Conservation (phyloP, 208 protist species). For the Acanthamoeba sp. region DNA sequence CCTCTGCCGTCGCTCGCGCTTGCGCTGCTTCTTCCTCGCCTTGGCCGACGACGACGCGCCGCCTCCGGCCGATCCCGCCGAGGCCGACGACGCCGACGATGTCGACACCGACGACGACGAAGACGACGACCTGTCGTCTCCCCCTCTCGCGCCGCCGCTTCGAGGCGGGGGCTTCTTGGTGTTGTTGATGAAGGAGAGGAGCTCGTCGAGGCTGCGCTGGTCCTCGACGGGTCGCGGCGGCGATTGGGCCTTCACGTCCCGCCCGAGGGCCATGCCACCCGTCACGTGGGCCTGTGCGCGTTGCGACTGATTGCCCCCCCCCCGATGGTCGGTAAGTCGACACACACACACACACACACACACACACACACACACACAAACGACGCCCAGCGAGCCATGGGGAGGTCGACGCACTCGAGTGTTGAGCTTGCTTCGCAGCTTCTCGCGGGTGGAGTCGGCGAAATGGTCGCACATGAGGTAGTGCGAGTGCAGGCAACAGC, state of each 20-base stretch:
- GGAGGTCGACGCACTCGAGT: background rate
- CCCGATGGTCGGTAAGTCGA: no score
- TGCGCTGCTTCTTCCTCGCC: slow-evolving; percentile 59
- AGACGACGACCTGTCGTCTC: background rate
- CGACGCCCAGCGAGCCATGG: no score
- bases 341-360: no score
- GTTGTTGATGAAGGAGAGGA: slow-evolving; percentile 45
- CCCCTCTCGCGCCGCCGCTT: background rate
- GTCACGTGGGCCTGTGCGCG: background rate
- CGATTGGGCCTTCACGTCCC: background rate
- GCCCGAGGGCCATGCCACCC: background rate
- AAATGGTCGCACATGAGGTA: slow-evolving; percentile 43
- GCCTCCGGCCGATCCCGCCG: background rate
- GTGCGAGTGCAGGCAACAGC: slow-evolving; percentile 19
- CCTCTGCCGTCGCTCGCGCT: background rate
- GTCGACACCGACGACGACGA: background rate
- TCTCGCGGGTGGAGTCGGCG: slow-evolving; percentile 18
- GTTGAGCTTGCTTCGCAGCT: slow-evolving; percentile 14
- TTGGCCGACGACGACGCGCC: background rate
- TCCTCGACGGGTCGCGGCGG: background rate
- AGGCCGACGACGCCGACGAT: background rate
- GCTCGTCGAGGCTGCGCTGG: slow-evolving; percentile 27
- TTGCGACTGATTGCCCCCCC: background rate
- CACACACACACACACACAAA: background rate
- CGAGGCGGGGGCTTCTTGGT: background rate